Percentiles rank a stretch among this genome's conserved stretches.
These are phyloP conservation scores for Corylus americana DNA, from an alignment of 306 rosid species.

Conservation along the genomic window DNA sequence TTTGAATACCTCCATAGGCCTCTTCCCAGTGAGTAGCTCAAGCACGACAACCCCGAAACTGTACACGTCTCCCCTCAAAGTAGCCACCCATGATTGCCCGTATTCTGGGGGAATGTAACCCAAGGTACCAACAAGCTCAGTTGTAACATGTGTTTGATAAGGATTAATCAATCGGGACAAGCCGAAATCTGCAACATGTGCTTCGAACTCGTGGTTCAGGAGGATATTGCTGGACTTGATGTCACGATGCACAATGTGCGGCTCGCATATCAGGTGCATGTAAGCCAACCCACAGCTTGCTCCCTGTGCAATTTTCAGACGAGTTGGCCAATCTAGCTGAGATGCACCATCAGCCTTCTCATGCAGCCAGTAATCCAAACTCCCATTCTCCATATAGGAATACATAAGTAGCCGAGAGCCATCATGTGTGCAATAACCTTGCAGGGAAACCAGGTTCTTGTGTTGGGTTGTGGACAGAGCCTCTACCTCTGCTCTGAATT, in stretches of 20 bases:
- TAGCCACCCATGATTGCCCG: conserved; percentile 97
- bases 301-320: conserved; percentile 67
- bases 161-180: conserved; percentile 87
- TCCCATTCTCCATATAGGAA: conserved; percentile 91
- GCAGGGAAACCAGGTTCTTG: conserved; percentile 81
- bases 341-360: conserved; percentile 79
- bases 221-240: conserved; percentile 94
- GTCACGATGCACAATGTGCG: conserved; percentile 92
- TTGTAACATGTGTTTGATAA: conserved; percentile 91
- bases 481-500: conserved; percentile 91
- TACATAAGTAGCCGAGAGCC: conserved; percentile 83
- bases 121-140: conserved; percentile 95
- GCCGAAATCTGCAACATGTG: conserved; percentile 94
- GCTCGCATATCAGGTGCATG: conserved; percentile 87
- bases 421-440: conserved; percentile 81
- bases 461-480: conserved; percentile 89
- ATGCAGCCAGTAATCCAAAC: conserved; percentile 92
- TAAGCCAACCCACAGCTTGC: conserved; percentile 80
- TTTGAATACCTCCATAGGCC: conserved; percentile 84
- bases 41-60: conserved; percentile 96
- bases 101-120: conserved; percentile 98
- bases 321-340: conserved; percentile 80
- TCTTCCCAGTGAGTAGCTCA: conserved; percentile 81
- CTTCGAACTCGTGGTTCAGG: conserved; percentile 77
- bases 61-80: conserved; percentile 91